Base-by-base conservation (phyloP, 2,329 filamentous ascomycete species). In the Diaporthe sp. region DNA sequence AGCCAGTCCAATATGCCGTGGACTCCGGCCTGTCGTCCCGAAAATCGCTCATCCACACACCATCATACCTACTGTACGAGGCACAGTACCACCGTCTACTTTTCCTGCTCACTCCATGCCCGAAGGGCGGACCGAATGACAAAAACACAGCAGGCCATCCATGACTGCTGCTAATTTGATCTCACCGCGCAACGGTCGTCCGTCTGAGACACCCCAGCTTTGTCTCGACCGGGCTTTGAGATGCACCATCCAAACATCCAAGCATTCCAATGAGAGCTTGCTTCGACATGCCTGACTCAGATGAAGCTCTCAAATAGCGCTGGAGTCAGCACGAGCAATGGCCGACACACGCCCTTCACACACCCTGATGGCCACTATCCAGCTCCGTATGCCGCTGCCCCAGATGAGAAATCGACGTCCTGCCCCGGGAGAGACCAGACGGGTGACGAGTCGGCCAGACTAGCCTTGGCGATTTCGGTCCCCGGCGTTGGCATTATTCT, bases 401-500 rank as follows among this genome's bases (percentile, higher is more conserved):
- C 61, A 67, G 61, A 67, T 52, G 61, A 52, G 45, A 52, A 67
- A 52, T 67, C 45, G 30, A 25, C 61, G 54, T 71, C 30, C 22
- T 50, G 61, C 12, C 61, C 8, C 61, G 8, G 28, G 42, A 13
- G 42, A 19, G 33, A 25, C 28, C 19, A 67, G 42, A 33, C 25
- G 38, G 17, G 40, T 47, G 64, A 67, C 45, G 30, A 67, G 64
- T 54, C 45, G 64, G 64, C 64, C 45, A 71, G 54, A 71, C 52
- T 47, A 71, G 40, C 52, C 52, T 58, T 71, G 40, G 68, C 68
- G 68, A 42, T 28, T 74, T 72, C 68, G 73, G 73, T 52, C 73
- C 68, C 58, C 64, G 45, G 54, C 33, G 54, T 45, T 68, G 66
- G 66, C 64, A 73, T 73, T 71, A 75, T 74, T 75, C 66, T 75